Conservation (phyloP, 2,329 filamentous ascomycete species). For the Alternaria sp. region DNA sequence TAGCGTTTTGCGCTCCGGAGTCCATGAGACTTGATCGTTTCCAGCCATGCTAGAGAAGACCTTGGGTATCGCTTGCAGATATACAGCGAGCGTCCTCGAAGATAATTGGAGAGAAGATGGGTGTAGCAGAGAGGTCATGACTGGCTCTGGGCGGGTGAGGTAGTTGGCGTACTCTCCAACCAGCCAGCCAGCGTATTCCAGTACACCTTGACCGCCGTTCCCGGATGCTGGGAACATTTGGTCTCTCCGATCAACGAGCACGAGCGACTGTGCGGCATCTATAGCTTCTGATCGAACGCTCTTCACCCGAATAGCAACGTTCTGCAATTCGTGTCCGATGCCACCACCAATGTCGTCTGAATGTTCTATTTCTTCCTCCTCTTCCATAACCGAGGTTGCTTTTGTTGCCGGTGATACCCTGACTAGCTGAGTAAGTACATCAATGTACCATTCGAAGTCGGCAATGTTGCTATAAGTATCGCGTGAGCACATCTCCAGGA, state of each 20-base stretch:
- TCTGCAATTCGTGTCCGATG: constrained; percentile 86
- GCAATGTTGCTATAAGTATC: constrained; percentile 84
- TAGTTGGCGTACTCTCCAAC: constrained; percentile 85
- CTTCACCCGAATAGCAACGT: constrained; percentile 88
- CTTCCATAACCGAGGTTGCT: constrained; percentile 26
- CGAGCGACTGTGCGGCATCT: constrained; percentile 76
- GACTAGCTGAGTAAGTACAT: constrained; percentile 84
- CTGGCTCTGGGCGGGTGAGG: constrained; percentile 72
- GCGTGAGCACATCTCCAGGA: constrained; percentile 86
- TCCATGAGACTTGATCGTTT: constrained; percentile 72
- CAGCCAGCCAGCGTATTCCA: constrained; percentile 82
- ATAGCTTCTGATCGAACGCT: constrained; percentile 82
- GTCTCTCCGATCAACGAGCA: constrained; percentile 69
- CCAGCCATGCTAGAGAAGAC: constrained; percentile 77
- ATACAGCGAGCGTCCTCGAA: constrained; percentile 74
- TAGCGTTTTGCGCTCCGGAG: constrained; percentile 72
- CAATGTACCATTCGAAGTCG: constrained; percentile 98
- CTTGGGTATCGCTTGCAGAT: constrained; percentile 85
- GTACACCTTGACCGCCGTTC: constrained; percentile 64
- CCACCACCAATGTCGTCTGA: constrained; percentile 64
- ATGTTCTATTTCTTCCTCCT: constrained; percentile 35
- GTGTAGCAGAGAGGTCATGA: constrained; percentile 77
- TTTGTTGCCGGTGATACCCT: constrained; percentile 66
- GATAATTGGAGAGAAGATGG: constrained; percentile 63
- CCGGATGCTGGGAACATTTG: constrained; percentile 61